Base-by-base conservation (phyloP, 306 rosid species). In the Rosa rugosa region DNA sequence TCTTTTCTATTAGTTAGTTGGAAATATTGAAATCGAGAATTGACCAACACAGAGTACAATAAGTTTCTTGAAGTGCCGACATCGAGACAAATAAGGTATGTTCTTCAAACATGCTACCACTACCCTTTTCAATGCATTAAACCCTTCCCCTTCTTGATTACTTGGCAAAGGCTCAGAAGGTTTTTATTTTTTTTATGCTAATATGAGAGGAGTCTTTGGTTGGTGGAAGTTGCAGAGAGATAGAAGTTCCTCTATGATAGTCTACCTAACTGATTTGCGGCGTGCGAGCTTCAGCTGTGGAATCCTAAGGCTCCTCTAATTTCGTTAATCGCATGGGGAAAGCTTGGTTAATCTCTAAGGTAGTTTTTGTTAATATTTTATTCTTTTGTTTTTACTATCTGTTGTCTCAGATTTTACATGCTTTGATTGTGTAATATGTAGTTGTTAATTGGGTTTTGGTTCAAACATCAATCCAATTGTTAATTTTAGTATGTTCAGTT, bases 341-440 rank as follows among this genome's bases (percentile, higher is more conserved):
- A 77, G 86, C 96, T 49, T 95, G 99, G 98, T 84, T 90, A 78
- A 95, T 95, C 87, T 87, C 99, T 51, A 88, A 95, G 99, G 99
- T 90, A 68, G 7, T 13, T 18, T 2, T 14, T 62, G 16, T 45
- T 12, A 31, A 31, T 31, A 31, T 45, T 5, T 23, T 20, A 6
- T 31, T 31, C 36, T n/a, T 11, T 56, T 27, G 9, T 51, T 51
- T 51, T 5, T 16, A 2, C 57, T 51, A 17, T 16, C 36, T 5
- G 7, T 22, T 22, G 41, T 17, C 17, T 6, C 17, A 54, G 1
- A 6, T 20, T 22, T 56, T 56, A 56, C n/a, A 56, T 56, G 25
- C 17, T n/a, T 40, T 25, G 0, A 49, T 56, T 65, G 63, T 2
- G 5, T 9, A 22, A n/a, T 73, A 38, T 40, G 51, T 51, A 34